Evolutionary conservation across 768 basidiomycete genomes (phyloP).

Genomic region (Suillus fuscotomentosus): DNA sequence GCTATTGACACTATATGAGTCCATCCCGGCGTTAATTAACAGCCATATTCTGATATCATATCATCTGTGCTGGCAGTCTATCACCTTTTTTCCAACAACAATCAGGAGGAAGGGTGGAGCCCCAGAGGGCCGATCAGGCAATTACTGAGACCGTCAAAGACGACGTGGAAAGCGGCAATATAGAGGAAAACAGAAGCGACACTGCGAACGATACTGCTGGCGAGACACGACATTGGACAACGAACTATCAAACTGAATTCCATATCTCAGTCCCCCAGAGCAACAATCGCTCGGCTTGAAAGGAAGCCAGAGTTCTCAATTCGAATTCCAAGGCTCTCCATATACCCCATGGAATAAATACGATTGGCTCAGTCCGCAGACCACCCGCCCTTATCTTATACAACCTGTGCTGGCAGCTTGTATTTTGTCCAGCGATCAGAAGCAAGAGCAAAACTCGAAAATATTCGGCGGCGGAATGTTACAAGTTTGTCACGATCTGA

Average conservation of each 20-base stretch:
- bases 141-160: not conserved
- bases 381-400: not conserved
- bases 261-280: not conserved
- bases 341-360: not conserved
- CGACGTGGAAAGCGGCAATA: not conserved
- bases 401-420: not conserved
- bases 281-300: not conserved
- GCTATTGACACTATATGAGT: no score
- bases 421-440: not conserved
- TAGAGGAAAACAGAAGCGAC: not conserved
- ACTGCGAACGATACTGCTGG: not conserved
- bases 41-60: no score
- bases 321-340: not conserved
- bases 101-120: no score
- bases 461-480: not conserved
- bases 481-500: not conserved
- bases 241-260: not conserved
- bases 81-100: no score
- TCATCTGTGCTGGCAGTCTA: no score
- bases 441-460: not conserved
- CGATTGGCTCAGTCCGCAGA: not conserved
- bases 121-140: not conserved
- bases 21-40: no score
- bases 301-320: not conserved
- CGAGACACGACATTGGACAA: not conserved